These are phyloP conservation scores for Vachellia collinsii DNA, from an alignment of 306 rosid genomes.

Conservation along the genomic window DNA sequence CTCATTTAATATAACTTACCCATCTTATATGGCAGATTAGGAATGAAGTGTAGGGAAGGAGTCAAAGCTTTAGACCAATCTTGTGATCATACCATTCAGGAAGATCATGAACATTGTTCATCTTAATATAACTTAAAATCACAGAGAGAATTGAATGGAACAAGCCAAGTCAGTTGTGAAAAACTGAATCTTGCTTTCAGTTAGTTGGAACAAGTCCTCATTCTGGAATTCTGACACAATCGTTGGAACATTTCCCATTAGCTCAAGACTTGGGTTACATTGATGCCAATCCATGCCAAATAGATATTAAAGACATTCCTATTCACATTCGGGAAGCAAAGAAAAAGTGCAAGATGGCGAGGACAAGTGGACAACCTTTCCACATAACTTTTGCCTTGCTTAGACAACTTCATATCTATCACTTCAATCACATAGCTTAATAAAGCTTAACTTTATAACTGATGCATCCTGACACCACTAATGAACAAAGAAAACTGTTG, in stretches of 20 bases:
- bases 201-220: neutral
- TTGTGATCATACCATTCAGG: neutral
- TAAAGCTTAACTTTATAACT: neutral
- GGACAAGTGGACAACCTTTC: neutral
- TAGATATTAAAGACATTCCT: neutral
- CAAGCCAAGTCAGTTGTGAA: no score
- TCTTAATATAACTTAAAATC: neutral
- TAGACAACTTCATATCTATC: neutral
- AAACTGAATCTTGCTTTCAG: no score
- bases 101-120: no score
- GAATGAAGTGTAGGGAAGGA: neutral
- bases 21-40: neutral
- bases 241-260: neutral
- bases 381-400: neutral
- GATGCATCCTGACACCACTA: conserved; percentile 8
- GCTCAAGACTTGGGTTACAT: no score
- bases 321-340: neutral
- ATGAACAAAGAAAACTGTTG: neutral
- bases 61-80: neutral
- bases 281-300: no score
- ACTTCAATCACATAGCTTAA: neutral
- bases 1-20: neutral
- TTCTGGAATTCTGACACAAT: neutral
- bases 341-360: neutral
- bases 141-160: neutral